These are phyloP conservation scores for Biscogniauxia sp. DNA, from an alignment of 2,329 filamentous ascomycete genomes.

Conservation along the genomic window DNA sequence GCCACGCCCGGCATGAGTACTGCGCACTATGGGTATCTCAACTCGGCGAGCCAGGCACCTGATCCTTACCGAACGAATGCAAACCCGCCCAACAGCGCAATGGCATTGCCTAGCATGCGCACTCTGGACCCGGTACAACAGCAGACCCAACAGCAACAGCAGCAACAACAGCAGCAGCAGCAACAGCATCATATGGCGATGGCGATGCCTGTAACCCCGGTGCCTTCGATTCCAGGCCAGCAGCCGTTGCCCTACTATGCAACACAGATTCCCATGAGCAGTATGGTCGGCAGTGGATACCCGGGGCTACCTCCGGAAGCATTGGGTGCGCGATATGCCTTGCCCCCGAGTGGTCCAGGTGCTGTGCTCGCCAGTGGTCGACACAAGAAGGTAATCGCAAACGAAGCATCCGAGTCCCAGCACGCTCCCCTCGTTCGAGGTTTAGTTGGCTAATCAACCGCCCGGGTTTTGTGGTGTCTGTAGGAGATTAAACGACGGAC, in stretches of 20 bases:
- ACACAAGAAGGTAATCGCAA: conserved; percentile 53
- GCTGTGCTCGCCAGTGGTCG: conserved; percentile 46
- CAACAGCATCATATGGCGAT: conserved; percentile 37
- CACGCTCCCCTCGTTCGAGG: not conserved
- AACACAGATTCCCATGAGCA: conserved; percentile 35
- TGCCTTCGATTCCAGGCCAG: conserved; percentile 36
- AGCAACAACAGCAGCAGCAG: too few relatives aligned
- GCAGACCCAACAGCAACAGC: conserved; percentile 28
- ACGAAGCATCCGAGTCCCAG: not conserved
- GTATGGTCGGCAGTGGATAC: conserved; percentile 35
- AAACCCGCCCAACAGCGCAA: conserved; percentile 30
- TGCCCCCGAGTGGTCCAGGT: conserved; percentile 48
- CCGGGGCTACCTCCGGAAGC: conserved; percentile 41
- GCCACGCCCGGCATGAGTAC: conserved; percentile 25
- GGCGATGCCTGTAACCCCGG: conserved; percentile 36
- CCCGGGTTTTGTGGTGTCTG: conserved; percentile 18
- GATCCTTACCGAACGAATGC: conserved; percentile 38
- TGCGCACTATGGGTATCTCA: conserved; percentile 32
- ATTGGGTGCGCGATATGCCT: conserved; percentile 43
- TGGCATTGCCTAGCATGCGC: conserved; percentile 43
- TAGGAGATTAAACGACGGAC: conserved; percentile 63
- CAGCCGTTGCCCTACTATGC: conserved; percentile 43
- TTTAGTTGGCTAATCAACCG: conserved; percentile 26
- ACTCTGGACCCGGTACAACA: conserved; percentile 39
- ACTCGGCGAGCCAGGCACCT: conserved; percentile 21